These are phyloP conservation scores for Fusarium albosuccineum DNA, from an alignment of 2,329 filamentous ascomycete genomes.

Conservation along the genomic window DNA sequence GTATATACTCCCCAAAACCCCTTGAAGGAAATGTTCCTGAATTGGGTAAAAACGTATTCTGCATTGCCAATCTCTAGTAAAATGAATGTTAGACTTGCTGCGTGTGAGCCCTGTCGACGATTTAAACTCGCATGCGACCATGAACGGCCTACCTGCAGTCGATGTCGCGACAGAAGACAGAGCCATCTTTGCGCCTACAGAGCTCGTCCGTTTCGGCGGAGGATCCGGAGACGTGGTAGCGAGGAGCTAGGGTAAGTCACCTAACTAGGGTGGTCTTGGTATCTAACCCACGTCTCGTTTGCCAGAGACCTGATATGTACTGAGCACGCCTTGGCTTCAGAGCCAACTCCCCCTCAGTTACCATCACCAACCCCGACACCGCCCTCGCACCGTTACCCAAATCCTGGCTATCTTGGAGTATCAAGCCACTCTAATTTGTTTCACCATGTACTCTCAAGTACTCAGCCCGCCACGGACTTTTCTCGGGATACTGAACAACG, in stretches of 20 bases:
- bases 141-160: background rate
- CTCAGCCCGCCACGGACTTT: too few relatives aligned
- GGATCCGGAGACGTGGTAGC: too few relatives aligned
- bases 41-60: too few relatives aligned
- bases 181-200: background rate
- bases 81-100: background rate
- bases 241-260: too few relatives aligned
- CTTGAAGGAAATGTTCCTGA: too few relatives aligned
- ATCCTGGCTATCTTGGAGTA: background rate
- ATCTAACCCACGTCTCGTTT: too few relatives aligned
- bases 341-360: background rate
- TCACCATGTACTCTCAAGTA: background rate
- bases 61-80: too few relatives aligned
- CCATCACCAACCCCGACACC: background rate
- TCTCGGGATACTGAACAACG: background rate
- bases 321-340: too few relatives aligned
- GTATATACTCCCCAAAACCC: too few relatives aligned
- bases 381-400: background rate
- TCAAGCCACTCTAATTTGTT: constrained; percentile 1
- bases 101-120: constrained; percentile 1
- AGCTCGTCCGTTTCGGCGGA: background rate
- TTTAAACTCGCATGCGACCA: background rate
- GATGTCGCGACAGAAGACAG: background rate
- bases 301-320: too few relatives aligned
- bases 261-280: too few relatives aligned